phyloP scores from a whole-genome alignment of 768 basidiomycete species.

The Calocybe indica region DNA sequence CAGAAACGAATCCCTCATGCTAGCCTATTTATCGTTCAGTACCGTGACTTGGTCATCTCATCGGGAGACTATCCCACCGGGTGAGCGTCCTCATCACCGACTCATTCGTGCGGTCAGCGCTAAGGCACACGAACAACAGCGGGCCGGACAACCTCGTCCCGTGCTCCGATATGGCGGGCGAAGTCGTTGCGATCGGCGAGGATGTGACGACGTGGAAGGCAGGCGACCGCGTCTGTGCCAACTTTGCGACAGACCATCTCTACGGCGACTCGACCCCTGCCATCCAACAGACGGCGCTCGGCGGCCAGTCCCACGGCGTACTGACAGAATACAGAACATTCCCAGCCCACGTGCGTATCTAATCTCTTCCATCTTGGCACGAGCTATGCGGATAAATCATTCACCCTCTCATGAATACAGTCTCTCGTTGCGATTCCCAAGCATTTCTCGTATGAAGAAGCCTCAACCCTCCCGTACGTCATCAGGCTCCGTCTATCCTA shows the following conservation, averaged over 20 bases:
- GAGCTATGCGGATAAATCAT: not conserved
- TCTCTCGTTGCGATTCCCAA: slow-evolving; percentile 46
- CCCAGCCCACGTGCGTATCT: slow-evolving; percentile 29
- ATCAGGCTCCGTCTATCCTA: not conserved
- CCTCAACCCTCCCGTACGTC: slow-evolving; percentile 53
- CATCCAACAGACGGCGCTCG: slow-evolving; percentile 31
- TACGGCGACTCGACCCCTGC: slow-evolving; percentile 33
- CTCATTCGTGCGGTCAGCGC: not conserved
- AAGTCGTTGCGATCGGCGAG: slow-evolving; percentile 41
- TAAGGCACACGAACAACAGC: slow-evolving; percentile 1
- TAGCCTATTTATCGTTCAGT: slow-evolving; percentile 19
- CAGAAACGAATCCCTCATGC: not conserved
- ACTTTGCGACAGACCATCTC: slow-evolving; percentile 43
- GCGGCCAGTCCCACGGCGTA: slow-evolving; percentile 44
- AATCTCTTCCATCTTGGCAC: not conserved
- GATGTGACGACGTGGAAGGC: slow-evolving; percentile 42
- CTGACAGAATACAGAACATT: slow-evolving; percentile 51
- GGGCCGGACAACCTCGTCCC: slow-evolving; percentile 23
- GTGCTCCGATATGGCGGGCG: slow-evolving; percentile 52
- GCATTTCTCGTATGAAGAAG: slow-evolving; percentile 58
- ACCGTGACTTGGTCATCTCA: slow-evolving; percentile 42
- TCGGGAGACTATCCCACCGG: slow-evolving; percentile 27
- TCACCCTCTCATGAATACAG: slow-evolving; percentile 15
- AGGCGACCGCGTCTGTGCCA: slow-evolving; percentile 54
- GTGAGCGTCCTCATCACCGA: slow-evolving; percentile 11